Conservation (phyloP, 2,329 filamentous ascomycete species). For the Phaeosphaeriaceae sp. region DNA sequence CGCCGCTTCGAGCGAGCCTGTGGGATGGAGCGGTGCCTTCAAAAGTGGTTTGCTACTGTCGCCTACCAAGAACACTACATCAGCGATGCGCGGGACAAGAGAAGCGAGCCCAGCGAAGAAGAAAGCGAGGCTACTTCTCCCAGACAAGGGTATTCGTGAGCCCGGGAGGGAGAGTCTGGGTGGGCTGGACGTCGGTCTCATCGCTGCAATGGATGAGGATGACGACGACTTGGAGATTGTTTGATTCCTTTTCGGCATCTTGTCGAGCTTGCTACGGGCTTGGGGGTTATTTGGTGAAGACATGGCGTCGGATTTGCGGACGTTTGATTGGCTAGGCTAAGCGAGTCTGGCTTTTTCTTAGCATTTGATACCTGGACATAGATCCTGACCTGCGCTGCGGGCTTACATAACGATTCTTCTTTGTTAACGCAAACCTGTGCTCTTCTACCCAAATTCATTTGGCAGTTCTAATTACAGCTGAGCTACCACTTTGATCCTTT, state of each 20-base stretch:
- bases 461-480: too few relatives aligned
- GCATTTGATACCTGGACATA: background rate
- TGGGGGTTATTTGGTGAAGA: constrained; percentile 1
- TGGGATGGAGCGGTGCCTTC: constrained; percentile 53
- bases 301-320: constrained; percentile 26
- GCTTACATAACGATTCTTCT: constrained; percentile 25
- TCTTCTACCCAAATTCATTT: too few relatives aligned
- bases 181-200: constrained; percentile 40
- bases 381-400: background rate
- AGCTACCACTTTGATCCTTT: too few relatives aligned
- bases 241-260: constrained; percentile 32
- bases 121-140: constrained; percentile 56
- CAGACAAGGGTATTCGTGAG: constrained; percentile 57
- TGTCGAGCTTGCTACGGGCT: constrained; percentile 7
- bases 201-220: constrained; percentile 50
- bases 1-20: constrained; percentile 40
- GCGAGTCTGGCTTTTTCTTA: constrained; percentile 34
- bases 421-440: constrained; percentile 6
- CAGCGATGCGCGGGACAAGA: constrained; percentile 36
- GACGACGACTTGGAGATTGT: constrained; percentile 60
- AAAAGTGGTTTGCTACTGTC: constrained; percentile 50
- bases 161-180: constrained; percentile 57
- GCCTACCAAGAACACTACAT: constrained; percentile 35
- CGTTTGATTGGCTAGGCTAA: constrained; percentile 41
- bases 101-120: constrained; percentile 54